Evolutionary conservation across 768 basidiomycete species (phyloP).

Genomic region (Tricholoma sp.): DNA sequence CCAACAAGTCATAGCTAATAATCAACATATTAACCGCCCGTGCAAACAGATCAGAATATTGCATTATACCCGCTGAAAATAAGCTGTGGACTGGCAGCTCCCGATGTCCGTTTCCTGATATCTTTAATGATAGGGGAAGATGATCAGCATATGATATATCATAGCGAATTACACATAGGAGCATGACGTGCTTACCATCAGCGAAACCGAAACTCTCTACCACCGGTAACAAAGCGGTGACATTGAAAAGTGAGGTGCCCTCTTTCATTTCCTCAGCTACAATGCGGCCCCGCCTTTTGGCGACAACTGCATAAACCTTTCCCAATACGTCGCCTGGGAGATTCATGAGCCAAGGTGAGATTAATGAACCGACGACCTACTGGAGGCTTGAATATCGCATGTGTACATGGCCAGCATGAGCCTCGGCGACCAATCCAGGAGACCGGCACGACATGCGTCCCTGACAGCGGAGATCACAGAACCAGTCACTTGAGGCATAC

Average conservation of each 20-base stretch:
- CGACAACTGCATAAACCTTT: slow-evolving; percentile 94
- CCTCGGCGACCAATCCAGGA: slow-evolving; percentile 97
- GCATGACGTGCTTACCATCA: slow-evolving; percentile 58
- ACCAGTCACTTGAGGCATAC: slow-evolving; percentile 81
- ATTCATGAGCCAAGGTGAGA: slow-evolving; percentile 7
- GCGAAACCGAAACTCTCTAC: slow-evolving; percentile 98
- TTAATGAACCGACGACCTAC: slow-evolving; percentile 42
- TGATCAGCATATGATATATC: slow-evolving; percentile 3
- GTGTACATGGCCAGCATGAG: slow-evolving; percentile 98
- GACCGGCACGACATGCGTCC: slow-evolving; percentile 84
- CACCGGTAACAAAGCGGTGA: slow-evolving; percentile 87
- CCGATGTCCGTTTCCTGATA: slow-evolving; percentile 93
- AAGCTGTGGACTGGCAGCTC: slow-evolving; percentile 94
- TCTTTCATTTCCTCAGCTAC: slow-evolving; percentile 99
- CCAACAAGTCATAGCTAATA: slow-evolving; percentile 82
- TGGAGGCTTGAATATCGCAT: slow-evolving; percentile 97
- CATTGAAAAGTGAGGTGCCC: slow-evolving; percentile 91
- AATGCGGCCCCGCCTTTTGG: slow-evolving; percentile 86
- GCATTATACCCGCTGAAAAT: slow-evolving; percentile 84
- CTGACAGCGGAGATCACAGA: slow-evolving; percentile 85
- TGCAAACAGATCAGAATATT: background rate
- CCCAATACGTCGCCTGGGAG: slow-evolving; percentile 89
- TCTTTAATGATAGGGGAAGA: slow-evolving; percentile 43
- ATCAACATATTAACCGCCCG: slow-evolving; percentile 12
- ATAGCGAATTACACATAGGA: slow-evolving; percentile 1